Conservation (phyloP, 1,139 yeast species). For the Suhomyces bokatorum region DNA sequence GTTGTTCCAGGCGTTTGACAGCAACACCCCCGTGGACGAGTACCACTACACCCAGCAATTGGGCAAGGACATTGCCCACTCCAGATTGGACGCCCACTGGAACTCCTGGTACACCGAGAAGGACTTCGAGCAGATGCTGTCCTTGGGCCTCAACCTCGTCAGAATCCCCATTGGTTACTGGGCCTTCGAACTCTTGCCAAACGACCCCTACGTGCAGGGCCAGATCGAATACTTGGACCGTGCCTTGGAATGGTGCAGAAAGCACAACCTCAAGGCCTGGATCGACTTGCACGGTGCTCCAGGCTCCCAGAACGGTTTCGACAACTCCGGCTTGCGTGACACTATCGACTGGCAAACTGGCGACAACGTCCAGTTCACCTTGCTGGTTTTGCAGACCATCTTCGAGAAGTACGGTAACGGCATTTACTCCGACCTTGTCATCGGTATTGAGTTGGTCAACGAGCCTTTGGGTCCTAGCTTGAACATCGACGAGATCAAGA, state of each 20-base stretch:
- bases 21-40: constrained; percentile 77
- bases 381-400: constrained; percentile 48
- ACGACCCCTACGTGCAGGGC: constrained; percentile 89
- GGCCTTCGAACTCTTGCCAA: constrained; percentile 69
- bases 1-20: constrained; percentile 66
- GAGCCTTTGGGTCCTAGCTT: constrained; percentile 82
- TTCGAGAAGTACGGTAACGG: constrained; percentile 64
- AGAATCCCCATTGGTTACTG: constrained; percentile 95
- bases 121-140: constrained; percentile 64
- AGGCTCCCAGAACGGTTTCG: constrained; percentile 97
- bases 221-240: constrained; percentile 70
- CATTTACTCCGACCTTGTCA: constrained; percentile 67
- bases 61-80: constrained; percentile 60
- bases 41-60: constrained; percentile 63
- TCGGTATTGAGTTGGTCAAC: constrained; percentile 82
- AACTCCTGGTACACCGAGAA: constrained; percentile 69
- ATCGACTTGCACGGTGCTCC: constrained; percentile 94
- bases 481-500: constrained; percentile 57
- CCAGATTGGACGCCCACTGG: constrained; percentile 72
- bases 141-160: constrained; percentile 77
- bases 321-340: constrained; percentile 88
- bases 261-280: constrained; percentile 73
- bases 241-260: constrained; percentile 76
- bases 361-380: constrained; percentile 52
- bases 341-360: constrained; percentile 55